Base-by-base conservation (phyloP, 2,329 filamentous ascomycete species). In the Cladophialophora immunda region DNA sequence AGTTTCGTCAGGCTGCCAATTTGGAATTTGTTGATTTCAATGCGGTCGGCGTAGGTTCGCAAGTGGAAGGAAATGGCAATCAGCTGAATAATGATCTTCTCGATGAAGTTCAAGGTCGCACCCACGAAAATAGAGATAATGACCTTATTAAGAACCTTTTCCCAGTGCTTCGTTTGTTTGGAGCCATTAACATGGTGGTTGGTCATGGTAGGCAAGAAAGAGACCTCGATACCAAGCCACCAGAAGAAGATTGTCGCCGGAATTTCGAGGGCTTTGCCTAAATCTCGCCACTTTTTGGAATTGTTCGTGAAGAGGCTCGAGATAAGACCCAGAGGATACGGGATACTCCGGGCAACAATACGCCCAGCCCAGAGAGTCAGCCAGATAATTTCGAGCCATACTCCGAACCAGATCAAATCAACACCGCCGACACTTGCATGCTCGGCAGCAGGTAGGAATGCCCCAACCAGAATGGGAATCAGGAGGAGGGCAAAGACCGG, bases 351-450 rank as follows among this genome's bases (percentile, higher is more conserved):
- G 7, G 89, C 86, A 15, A 89, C 80, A 57, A 91, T 85, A 74
- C 87, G 79, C 62, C 87, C 90, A 22, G 90, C 90, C 94, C 94
- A 98, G 0, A 97, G 83, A 0, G 93, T 93, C 69, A 94, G 84
- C 94, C 94, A 98, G 29, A 97, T 85, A 50, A 97, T 92, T 78
- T 97, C 92, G 19, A 97, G 85, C 94, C 94, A 98, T 69, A 97
- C 93, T 32, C 92, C 92, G 75, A 98, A 97, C 94, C 94, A 98
- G 67, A 93, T 82, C 53, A 97, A 81, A 69, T 88, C 76, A 0
- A 97, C 93, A 22, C 90, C 92, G 0, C 93, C 93, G 2, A 90
- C 86, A 13, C 86, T 87, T 1, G 90, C 82, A 57, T 84, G 70
- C n/a, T 82, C 80, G 68, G 85, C 90, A n/a, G 60, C 62, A 15